Evolutionary conservation across 2,329 filamentous ascomycete genomes (phyloP), one percentile per base, ranked within the genome.

Genomic region (Pseudonectria foliicola): DNA sequence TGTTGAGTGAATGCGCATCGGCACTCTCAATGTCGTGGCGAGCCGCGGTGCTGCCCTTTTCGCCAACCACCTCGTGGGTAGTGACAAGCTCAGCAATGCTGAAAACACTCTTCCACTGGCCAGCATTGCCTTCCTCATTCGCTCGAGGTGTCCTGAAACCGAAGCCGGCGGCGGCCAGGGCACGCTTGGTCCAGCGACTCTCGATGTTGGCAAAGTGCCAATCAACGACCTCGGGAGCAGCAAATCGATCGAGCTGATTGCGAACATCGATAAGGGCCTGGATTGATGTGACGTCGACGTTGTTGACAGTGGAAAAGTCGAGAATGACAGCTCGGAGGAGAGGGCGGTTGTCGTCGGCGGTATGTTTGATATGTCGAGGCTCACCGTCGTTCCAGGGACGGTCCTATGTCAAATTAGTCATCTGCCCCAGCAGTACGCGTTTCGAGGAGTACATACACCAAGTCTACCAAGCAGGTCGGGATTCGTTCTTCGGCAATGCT

Each of bases 61-160:
- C 83, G 0, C 82, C 83, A 3, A 69, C 67, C 13, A 81, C 86
- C 37, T 80, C 66, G 2, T 68, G 66, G 8, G 88, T 82, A 39
- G 88, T 82, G 39, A 86, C 79, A 33, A 94, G 77, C 53, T 95
- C 87, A 1, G 90, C 86, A 24, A 96, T 89, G 54, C 79, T 87
- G 71, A 95, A 96, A 48, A 96, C 89, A 14, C 87, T 85, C 61
- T 87, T 89, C 59, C 58, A 62, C 13, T 59, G 49, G 12, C 52
- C 53, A 3, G 53, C 34, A 11, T 42, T 43, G 35, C 45, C 41
- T 13, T 54, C 46, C 8, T 49, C 46, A 28, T 45, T 37, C 29
- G 37, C 27, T n/a, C 42, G 51, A 8, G 49, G 62, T 6, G 57
- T 59, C 10, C 55, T 55, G 49, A 55, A 61, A 7, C 73, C 73